Evolutionary conservation across 2,329 filamentous ascomycete species (phyloP).

Genomic region (Ophiognomonia clavigignenti-juglandacearum): DNA sequence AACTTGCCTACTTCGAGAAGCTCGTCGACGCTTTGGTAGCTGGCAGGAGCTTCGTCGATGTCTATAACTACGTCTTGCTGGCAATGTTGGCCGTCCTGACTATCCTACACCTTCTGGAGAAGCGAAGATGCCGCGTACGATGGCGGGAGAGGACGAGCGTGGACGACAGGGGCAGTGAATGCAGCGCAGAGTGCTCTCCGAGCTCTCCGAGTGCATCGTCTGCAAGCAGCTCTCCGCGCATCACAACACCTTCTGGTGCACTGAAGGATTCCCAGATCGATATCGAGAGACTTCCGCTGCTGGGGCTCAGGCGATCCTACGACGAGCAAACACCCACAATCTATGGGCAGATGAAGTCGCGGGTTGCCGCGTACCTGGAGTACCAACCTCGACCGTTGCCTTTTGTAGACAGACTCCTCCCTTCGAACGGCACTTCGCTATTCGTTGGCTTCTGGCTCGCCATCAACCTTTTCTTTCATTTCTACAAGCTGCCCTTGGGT

Average conservation of each 20-base stretch:
- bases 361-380: conserved; percentile 31
- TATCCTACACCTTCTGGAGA: conserved; percentile 23
- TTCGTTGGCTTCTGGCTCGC: conserved; percentile 45
- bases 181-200: not conserved
- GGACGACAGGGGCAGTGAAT: not conserved
- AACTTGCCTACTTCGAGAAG: conserved; percentile 28
- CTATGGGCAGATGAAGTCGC: not conserved
- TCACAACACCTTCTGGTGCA: conserved; percentile 20
- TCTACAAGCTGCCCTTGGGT: conserved; percentile 45
- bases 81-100: conserved; percentile 24
- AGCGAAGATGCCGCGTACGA: conserved; percentile 18
- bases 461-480: conserved; percentile 53
- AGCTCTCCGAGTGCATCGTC: conserved; percentile 20
- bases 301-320: conserved; percentile 11
- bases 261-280: conserved; percentile 24
- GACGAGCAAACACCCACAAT: not conserved
- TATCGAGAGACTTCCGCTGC: conserved; percentile 31
- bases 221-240: conserved; percentile 29
- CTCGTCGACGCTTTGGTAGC: conserved; percentile 28
- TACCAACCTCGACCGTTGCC: conserved; percentile 55
- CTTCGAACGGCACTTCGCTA: conserved; percentile 51
- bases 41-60: conserved; percentile 27
- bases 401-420: conserved; percentile 50
- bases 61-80: conserved; percentile 31
- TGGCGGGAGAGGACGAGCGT: conserved; percentile 12